A percentile compares a stretch with the other conserved stretches of the same genome.
These are phyloP conservation scores for Lenwebbia sp. DNA, from an alignment of 345 rosid genomes.

Conservation along the genomic window DNA sequence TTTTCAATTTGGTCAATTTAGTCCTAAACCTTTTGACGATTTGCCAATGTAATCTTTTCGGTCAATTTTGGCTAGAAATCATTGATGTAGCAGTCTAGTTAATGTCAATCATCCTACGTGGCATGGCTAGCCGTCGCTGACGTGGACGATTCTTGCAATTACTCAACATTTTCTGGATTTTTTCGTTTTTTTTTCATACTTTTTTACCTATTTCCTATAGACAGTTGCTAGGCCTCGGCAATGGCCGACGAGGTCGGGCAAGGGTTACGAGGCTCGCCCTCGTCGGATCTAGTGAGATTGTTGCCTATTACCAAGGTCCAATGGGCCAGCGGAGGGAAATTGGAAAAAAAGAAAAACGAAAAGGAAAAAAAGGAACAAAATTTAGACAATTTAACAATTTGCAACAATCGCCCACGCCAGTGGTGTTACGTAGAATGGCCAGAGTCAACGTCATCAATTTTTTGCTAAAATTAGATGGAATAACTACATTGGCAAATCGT, in stretches of 20 bases:
- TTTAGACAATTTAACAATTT: neutral
- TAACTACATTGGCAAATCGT: neutral
- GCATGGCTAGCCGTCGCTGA: accelerated
- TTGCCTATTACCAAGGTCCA: neutral
- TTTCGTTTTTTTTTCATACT: neutral
- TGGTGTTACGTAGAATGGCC: neutral
- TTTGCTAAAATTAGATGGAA: neutral
- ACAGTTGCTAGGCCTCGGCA: accelerated
- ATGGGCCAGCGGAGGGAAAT: neutral
- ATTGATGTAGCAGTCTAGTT: neutral
- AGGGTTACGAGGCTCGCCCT: neutral
- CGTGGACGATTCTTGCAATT: neutral
- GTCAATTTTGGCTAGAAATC: neutral
- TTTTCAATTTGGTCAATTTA: neutral
- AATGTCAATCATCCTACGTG: neutral
- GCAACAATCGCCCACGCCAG: too few species aligned
- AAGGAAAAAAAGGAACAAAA: neutral
- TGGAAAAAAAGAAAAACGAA: neutral
- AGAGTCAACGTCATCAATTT: neutral
- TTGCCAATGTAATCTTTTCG: neutral
- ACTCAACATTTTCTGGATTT: neutral
- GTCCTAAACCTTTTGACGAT: too few species aligned
- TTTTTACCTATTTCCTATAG: neutral
- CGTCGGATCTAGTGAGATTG: neutral
- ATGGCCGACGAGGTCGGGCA: neutral